Percentiles rank a stretch among this genome's conserved stretches.
Evolutionary conservation across 164 flowering plant species (phyloP).

Genomic region (Echeveria elegans): DNA sequence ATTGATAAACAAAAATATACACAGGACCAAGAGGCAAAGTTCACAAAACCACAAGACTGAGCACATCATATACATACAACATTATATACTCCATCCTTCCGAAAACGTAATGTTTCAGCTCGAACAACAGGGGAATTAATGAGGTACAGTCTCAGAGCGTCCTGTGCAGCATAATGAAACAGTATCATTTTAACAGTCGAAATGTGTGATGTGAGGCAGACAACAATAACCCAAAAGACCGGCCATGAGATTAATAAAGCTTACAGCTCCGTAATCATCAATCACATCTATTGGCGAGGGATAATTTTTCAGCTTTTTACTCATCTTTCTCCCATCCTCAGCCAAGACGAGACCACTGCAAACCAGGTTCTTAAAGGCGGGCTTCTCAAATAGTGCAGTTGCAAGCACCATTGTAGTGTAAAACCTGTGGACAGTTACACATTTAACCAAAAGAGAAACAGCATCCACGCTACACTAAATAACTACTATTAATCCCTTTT

Average conservation of each 20-base stretch:
- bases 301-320: constrained; percentile 80
- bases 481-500: neutral
- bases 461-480: neutral
- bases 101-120: constrained; percentile 86
- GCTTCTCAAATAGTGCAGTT: constrained; percentile 90
- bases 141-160: constrained; percentile 83
- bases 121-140: constrained; percentile 99
- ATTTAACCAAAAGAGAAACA: neutral
- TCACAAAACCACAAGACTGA: neutral
- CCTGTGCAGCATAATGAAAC: constrained; percentile 29
- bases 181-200: neutral
- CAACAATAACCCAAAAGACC: neutral
- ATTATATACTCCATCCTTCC: constrained; percentile 84
- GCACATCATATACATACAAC: constrained; percentile 48
- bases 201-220: constrained; percentile 2
- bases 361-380: constrained; percentile 90
- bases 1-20: neutral
- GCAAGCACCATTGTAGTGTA: constrained; percentile 97
- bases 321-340: constrained; percentile 98
- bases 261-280: constrained; percentile 91
- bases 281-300: constrained; percentile 84
- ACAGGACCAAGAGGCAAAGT: neutral
- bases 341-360: constrained; percentile 97
- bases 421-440: constrained; percentile 42
- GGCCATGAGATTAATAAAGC: constrained; percentile 8